Evolutionary conservation across 768 basidiomycete genomes (phyloP), one percentile per base, ranked within the genome.

Genomic region (Candolleomyces aberdarensis): DNA sequence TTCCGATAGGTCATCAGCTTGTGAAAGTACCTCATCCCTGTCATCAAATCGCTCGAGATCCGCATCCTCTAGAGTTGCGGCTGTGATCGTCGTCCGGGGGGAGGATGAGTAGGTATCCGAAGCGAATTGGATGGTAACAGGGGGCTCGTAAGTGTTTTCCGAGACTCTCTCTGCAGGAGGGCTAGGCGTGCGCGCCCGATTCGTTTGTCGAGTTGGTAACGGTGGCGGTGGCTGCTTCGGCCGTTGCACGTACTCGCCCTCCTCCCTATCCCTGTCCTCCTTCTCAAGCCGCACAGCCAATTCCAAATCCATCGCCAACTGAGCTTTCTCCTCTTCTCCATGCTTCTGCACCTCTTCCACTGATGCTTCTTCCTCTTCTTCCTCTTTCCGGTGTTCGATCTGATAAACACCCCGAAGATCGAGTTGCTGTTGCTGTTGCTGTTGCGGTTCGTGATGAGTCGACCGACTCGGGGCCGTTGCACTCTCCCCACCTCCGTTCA

Each of bases 1-100:
- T 14, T 51, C 49, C 9, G 49, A 51, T 51, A 73, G 66, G 50
- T 68, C 68, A 54, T 72, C 72, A 64, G 56, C 57, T 70, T 47
- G 53, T 60, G 32, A 51, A 17, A 63, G 57, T 54, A 43, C 59
- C 41, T 60, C 62, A 56, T 19, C 63, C 57, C 44, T 17, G 14
- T 54, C 31, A n/a, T 54, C 52, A 29, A 54, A 32, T 20, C 44
- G 44, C 44, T 46, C 44, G 17, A 46, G 36, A 36, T 36, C 36
- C 5, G 36, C 36, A 36, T 36, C 36, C 1, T 36, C 36, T 5
- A 36, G 36, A 36, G 36, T 36, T 36, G 11, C 36, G 36, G 8
- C 36, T 36, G 36, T 36, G 36, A 36, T 36, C 36, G 36, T 36
- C 36, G 36, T 36, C 36, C 36, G 36, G 2, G 36, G 36, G 5